Evolutionary conservation across 768 basidiomycete species (phyloP), one percentile per base, ranked within the genome.

Genomic region (Pleurotus eryngii): DNA sequence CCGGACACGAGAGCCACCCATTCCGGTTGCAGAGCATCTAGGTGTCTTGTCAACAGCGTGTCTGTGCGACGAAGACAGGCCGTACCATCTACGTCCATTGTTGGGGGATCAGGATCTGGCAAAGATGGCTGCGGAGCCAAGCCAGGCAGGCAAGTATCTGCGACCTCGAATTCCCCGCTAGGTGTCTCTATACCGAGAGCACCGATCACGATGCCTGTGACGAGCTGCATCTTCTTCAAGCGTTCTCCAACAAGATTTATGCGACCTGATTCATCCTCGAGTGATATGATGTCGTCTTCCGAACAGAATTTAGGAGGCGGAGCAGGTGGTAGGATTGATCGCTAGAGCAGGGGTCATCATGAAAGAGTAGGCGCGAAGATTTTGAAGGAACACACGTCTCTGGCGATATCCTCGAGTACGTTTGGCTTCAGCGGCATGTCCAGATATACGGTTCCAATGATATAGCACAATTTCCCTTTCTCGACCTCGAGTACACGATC

Each of bases 351-450:
- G 46, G 38, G 3, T 24, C 20, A 22, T 14, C 42, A 61, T 59
- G 18, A 39, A 30, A 51, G 47, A 43, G 53, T 46, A 47, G 35
- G 17, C 55, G 58, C 49, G 47, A 40, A 43, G 18, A 42, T 42
- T 27, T 46, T 30, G 22, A 40, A 55, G 48, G 18, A 37, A 78
- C 92, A 63, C 66, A 98, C 97, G 64, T 99, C 95, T 69, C 91
- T 81, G 20, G 88, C 93, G 61, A 98, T 83, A 61, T 99, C 97
- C 64, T 94, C 90, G 60, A 99, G 80, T n/a, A 99, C 91, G 66
- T 98, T 98, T 0, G 96, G 96, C 67, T 99, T 99, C 51, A 98
- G 78, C 7, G 95, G 92, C 97, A 99, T 99, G 59, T 99, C 95
- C 86, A 98, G 89, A 70, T 98, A 99, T 5, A 98, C 87, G 0